Evolutionary conservation across 164 flowering plant genomes (phyloP).

Genomic region (Piper betle): DNA sequence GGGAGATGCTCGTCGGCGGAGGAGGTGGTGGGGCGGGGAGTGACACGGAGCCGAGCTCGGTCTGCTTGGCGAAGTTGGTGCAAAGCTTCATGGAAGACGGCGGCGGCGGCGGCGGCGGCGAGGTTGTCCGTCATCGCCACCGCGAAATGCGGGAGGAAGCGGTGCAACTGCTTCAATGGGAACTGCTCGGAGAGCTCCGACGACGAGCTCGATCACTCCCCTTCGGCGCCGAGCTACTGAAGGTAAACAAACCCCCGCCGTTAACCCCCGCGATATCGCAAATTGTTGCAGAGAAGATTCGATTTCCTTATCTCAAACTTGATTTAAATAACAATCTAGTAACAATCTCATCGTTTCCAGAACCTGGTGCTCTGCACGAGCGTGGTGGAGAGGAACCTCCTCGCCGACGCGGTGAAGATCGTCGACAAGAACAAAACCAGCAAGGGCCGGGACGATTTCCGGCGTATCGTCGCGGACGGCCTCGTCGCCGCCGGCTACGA

Average conservation of each 20-base stretch:
- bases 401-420: slow-evolving; percentile 27
- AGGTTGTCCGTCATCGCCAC: slow-evolving; percentile 22
- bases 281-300: background rate
- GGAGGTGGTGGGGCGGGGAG: slow-evolving; percentile 16
- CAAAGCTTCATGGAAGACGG: slow-evolving; percentile 68
- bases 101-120: slow-evolving; percentile 26
- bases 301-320: background rate
- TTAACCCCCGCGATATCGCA: background rate
- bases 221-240: slow-evolving; percentile 32
- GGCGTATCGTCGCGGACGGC: slow-evolving; percentile 34
- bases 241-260: slow-evolving; percentile 24
- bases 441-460: slow-evolving; percentile 38
- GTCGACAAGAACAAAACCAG: slow-evolving; percentile 37
- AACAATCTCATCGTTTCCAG: slow-evolving; percentile 3
- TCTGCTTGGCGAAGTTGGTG: slow-evolving; percentile 82
- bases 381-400: slow-evolving; percentile 18
- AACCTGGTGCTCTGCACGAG: slow-evolving; percentile 20
- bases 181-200: slow-evolving; percentile 60
- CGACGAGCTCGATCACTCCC: slow-evolving; percentile 52
- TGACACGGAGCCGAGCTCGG: slow-evolving; percentile 87
- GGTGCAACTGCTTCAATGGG: slow-evolving; percentile 84
- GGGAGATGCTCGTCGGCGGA: slow-evolving; percentile 4
- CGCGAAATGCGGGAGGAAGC: slow-evolving; percentile 45
- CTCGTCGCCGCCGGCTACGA: slow-evolving; percentile 51
- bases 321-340: background rate